Base-by-base conservation (phyloP, 208 protist genomes). In the Trypanosoma lewisi region DNA sequence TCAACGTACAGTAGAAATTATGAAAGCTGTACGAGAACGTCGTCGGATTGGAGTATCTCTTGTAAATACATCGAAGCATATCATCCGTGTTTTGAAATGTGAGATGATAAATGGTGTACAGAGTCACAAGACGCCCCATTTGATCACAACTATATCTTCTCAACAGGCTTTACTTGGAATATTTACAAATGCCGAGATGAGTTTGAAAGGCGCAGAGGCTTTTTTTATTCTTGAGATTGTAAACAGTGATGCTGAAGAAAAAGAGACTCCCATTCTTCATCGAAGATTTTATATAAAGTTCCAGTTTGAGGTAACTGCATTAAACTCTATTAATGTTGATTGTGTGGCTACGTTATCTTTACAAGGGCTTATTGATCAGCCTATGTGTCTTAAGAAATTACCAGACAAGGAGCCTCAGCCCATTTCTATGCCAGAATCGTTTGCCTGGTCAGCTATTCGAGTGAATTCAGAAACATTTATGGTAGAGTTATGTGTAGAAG, bases 101-200 rank as follows among this genome's bases (percentile, higher is more conserved):
- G n/a, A 72, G 12, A 19, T 89, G 6, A 25, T 80, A 49, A 85
- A 82, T 54, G 86, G 86, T 25, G 59, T 63, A 30, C 75, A 78
- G 60, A 88, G 80, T 73, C 27, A 65, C 25, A 37, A 75, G 52
- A 83, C 81, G 37, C 50, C 78, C 14, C 71, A 55, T 25, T 70
- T 82, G 37, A 16, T 23, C 16, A 75, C 80, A 55, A 11, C 28
- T n/a, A 62, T 94, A 25, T 45, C 80, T 39, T 80, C 84, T 11
- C 52, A 59, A 7, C 67, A 85, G 42, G 83, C 83, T 0, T 91
- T 80, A 27, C 72, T 94, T 14, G 79, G 69, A 11, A 74, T 81
- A 44, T 91, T 88, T 65, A 88, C 80, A 8, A 91, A 87, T 69
- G 50, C 44, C 36, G 61, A 49, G 31, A 86, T 83, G 82, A 89